A percentile compares a stretch with the other conserved stretches of the same genome.
Conservation (phyloP, 805 yeast genomes). For the Metschnikowia arizonensis region DNA sequence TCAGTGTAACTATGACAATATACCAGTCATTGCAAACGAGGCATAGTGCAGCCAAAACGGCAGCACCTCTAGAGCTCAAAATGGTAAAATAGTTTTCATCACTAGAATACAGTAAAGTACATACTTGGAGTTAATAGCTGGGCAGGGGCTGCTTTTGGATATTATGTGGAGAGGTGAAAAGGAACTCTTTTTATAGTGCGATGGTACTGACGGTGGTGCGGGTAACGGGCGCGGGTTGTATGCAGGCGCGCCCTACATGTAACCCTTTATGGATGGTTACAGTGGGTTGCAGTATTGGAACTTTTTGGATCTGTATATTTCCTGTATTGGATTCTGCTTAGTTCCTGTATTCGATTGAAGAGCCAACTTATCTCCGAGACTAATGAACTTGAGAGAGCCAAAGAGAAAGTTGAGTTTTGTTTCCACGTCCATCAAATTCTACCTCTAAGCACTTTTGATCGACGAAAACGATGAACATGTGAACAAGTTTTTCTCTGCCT, state of each 20-base stretch:
- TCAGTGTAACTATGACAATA: constrained; percentile 92
- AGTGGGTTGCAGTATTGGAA: too few species aligned
- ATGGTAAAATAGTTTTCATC: constrained; percentile 40
- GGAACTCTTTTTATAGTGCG: constrained; percentile 2
- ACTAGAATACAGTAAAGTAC: constrained; percentile 15
- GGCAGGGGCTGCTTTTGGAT: too few species aligned
- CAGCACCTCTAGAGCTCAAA: constrained; percentile 36
- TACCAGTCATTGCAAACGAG: constrained; percentile 59
- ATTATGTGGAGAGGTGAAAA: too few species aligned
- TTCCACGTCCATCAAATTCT: constrained; percentile 53
- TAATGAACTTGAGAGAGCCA: constrained; percentile 39
- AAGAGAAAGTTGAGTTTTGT: constrained; percentile 42
- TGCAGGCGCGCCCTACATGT: too few species aligned
- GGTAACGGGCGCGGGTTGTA: not conserved
- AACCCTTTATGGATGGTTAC: too few species aligned
- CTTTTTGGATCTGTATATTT: too few species aligned
- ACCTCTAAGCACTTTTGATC: constrained; percentile 50
- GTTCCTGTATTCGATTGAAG: constrained; percentile 45
- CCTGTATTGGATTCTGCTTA: too few species aligned
- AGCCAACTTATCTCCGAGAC: constrained; percentile 48
- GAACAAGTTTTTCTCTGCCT: constrained; percentile 76
- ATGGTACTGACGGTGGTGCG: not conserved
- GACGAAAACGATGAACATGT: constrained; percentile 46
- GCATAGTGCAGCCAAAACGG: constrained; percentile 51
- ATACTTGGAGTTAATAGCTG: constrained; percentile 3